These are phyloP conservation scores for Dothidotthia symphoricarpi DNA, from an alignment of 2,329 filamentous ascomycete genomes.

Conservation along the genomic window DNA sequence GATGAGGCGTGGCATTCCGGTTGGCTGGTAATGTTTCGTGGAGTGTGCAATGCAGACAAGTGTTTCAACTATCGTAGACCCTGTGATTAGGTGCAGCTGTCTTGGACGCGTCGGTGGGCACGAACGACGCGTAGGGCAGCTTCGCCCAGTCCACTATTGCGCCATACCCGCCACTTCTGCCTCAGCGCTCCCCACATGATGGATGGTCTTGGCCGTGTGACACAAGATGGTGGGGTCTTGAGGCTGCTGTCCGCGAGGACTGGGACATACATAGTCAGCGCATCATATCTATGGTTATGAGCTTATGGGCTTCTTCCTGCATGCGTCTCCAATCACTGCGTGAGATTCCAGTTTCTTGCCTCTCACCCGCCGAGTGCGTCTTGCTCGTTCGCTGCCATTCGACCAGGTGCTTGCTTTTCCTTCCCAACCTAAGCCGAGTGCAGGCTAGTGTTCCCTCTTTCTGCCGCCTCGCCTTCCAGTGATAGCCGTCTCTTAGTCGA, in stretches of 20 bases:
- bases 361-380: constrained; percentile 2
- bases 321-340: background rate
- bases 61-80: constrained; percentile 7
- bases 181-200: constrained; percentile 8
- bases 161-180: constrained; percentile 5
- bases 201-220: constrained; percentile 6
- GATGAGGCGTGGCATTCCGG: constrained; percentile 4
- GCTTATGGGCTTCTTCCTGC: background rate
- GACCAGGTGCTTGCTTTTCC: constrained; percentile 3
- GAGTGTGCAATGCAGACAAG: constrained; percentile 3
- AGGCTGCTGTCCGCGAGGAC: constrained; percentile 3
- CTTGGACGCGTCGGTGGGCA: constrained; percentile 3
- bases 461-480: constrained; percentile 11
- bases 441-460: constrained; percentile 16
- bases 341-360: constrained; percentile 1
- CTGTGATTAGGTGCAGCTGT: constrained; percentile 6
- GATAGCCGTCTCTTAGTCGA: constrained; percentile 20
- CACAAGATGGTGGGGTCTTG: constrained; percentile 5
- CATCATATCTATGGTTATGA: background rate
- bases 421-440: constrained; percentile 14
- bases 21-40: constrained; percentile 6
- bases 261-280: constrained; percentile 9
- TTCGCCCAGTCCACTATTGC: background rate
- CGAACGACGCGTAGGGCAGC: no score
- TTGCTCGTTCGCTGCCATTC: constrained; percentile 6